Conservation (phyloP, 768 basidiomycete species). For the Boletellus ananas region DNA sequence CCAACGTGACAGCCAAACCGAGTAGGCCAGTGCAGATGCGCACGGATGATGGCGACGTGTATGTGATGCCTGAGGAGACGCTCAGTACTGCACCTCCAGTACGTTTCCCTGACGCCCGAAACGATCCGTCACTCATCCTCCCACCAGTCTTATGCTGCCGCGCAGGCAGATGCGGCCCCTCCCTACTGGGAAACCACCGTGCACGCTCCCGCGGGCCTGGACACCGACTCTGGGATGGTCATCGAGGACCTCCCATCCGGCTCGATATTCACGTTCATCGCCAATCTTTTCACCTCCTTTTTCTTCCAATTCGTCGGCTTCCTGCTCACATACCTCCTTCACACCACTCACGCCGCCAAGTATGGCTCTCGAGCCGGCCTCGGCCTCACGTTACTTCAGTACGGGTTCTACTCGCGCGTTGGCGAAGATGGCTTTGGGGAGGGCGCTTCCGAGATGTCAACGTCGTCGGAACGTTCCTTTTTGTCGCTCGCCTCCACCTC, state of each 20-base stretch:
- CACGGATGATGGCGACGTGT: slow-evolving; percentile 52
- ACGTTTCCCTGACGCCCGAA: slow-evolving; percentile 32
- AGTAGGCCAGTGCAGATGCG: slow-evolving; percentile 40
- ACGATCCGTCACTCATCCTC: neutral
- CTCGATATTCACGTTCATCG: slow-evolving; percentile 64
- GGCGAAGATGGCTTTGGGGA: slow-evolving; percentile 30
- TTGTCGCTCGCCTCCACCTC: slow-evolving; percentile 21
- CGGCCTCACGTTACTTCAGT: slow-evolving; percentile 93
- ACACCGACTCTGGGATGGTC: slow-evolving; percentile 62
- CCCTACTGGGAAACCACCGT: slow-evolving; percentile 97
- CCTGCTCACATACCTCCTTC: slow-evolving; percentile 88
- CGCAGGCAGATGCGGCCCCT: slow-evolving; percentile 86
- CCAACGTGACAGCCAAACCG: slow-evolving; percentile 92
- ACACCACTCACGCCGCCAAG: slow-evolving; percentile 89
- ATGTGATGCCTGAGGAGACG: slow-evolving; percentile 72
- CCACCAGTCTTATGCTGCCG: slow-evolving; percentile 75
- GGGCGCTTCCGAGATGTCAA: slow-evolving; percentile 13
- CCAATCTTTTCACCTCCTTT: slow-evolving; percentile 82
- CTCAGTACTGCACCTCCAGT: slow-evolving; percentile 87
- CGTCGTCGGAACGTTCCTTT: slow-evolving; percentile 18
- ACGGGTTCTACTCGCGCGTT: slow-evolving; percentile 70
- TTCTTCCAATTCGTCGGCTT: slow-evolving; percentile 98
- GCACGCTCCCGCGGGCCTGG: slow-evolving; percentile 63
- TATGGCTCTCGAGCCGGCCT: slow-evolving; percentile 92
- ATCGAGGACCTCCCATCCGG: slow-evolving; percentile 91